Evolutionary conservation across 306 rosid genomes (phyloP), one percentile per base, ranked within the genome.

Genomic region (Fragaria ananassa): DNA sequence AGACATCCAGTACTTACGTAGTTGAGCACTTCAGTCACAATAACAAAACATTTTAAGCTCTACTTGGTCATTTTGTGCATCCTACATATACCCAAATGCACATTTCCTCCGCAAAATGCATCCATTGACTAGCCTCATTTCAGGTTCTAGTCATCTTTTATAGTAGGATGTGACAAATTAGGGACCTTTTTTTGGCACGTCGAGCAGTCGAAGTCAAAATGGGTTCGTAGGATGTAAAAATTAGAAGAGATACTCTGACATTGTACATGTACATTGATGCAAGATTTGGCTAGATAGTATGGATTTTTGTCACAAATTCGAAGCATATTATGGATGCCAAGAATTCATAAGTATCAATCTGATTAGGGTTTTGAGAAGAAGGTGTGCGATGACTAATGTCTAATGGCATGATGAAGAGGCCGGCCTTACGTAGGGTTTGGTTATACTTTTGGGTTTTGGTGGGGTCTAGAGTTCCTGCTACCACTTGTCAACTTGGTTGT

Each of bases 401-500:
- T 49, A 14, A 4, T 47, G 65, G 65, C 37, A 58, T 29, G 68
- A 34, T 63, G 27, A 19, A 10, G 37, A 67, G 5, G 76, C n/a
- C 25, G 68, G 17, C 17, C 19, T 1, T 23, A 53, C 65, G 29
- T 56, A 10, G 29, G 29, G 5, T 56, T 21, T 56, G 61, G 61
- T 56, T 56, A 2, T 6, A 31, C 68, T 14, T 73, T 58, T 57
- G 49, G 46, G 3, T 44, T 42, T 58, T 57, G 77, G 45, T 9
- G 47, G 76, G 56, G 27, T 21, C 67, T 27, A 25, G 0, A 3
- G 27, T 57, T 42, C 56, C 68, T 73, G 77, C 77, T 42, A 57
- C 77, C 77, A 73, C 68, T 73, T 12, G 68, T 58, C 77, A 58
- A 73, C 56, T 41, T 73, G 68, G 45, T 49, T 29, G 27, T 50